These are phyloP conservation scores for Trebouxia sp. DNA, from an alignment of 139 green algal species.

Conservation along the genomic window DNA sequence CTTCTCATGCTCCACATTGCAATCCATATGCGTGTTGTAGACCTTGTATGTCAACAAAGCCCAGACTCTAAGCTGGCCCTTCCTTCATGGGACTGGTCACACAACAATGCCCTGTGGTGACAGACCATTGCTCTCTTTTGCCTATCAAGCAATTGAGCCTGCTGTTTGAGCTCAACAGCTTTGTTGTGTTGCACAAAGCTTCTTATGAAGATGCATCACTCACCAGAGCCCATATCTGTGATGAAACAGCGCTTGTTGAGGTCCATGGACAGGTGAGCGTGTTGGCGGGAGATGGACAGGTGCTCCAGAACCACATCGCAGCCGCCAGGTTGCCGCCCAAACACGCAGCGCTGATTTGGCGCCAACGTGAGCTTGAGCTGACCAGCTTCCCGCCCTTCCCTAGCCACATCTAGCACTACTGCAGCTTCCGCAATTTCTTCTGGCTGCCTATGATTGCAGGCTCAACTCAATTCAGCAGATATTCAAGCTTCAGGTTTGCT, in stretches of 20 bases:
- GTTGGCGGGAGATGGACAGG: conserved; percentile 65
- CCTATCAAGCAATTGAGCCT: no score
- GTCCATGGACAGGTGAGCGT: conserved; percentile 61
- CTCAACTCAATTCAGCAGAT: background rate
- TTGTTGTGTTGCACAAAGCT: no score
- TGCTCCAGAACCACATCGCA: conserved; percentile 76
- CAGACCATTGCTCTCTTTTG: no score
- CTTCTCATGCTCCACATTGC: no score
- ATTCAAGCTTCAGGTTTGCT: no score
- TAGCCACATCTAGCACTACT: conserved; percentile 51
- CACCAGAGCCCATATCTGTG: conserved; percentile 70
- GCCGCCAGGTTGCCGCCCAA: conserved; percentile 57
- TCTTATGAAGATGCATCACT: background rate
- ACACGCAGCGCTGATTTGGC: conserved; percentile 58
- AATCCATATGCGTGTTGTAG: no score
- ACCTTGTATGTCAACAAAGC: no score
- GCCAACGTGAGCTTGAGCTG: conserved; percentile 55
- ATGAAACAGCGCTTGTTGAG: conserved; percentile 47
- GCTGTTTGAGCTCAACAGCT: background rate
- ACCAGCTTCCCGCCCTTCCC: conserved; percentile 51
- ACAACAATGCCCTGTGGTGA: no score
- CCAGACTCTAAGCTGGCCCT: no score
- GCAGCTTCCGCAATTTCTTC: background rate
- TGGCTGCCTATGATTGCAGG: background rate
- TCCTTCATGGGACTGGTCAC: no score